Evolutionary conservation across 305 asterid species (phyloP).

Genomic region (Ajuga reptans): DNA sequence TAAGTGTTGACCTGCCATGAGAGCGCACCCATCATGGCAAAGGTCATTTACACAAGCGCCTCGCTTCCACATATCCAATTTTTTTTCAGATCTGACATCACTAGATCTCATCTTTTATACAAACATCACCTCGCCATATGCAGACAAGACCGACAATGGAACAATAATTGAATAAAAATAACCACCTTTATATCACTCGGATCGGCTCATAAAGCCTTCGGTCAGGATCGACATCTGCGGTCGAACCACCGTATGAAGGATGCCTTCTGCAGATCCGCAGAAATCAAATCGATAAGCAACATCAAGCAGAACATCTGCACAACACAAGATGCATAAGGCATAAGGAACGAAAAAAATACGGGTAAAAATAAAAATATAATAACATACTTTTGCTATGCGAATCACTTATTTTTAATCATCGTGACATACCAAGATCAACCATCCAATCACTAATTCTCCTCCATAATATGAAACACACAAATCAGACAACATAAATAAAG

Average conservation of each 20-base stretch:
- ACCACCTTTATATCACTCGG: constrained; percentile 11
- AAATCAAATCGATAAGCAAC: background rate
- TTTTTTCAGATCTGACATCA: background rate
- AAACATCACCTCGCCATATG: background rate
- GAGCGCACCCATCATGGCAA: constrained; percentile 88
- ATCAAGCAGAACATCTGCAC: background rate
- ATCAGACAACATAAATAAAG: background rate
- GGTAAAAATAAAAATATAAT: background rate
- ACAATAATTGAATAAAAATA: too few relatives aligned
- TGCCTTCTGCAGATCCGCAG: background rate
- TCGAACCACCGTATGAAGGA: background rate
- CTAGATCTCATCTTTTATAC: background rate
- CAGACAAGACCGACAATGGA: too few relatives aligned
- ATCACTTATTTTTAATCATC: background rate
- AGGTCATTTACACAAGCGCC: constrained; percentile 31
- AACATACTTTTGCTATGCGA: too few relatives aligned
- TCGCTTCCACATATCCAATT: constrained; percentile 1
- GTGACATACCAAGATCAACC: too few relatives aligned
- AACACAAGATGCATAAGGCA: background rate
- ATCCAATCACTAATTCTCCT: too few relatives aligned
- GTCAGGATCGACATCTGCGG: too few relatives aligned
- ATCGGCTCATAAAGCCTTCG: background rate
- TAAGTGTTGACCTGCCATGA: constrained; percentile 63
- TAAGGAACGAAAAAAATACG: background rate
- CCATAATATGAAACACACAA: too few relatives aligned